Base-by-base conservation (phyloP, 163 green algal species). In the Scenedesmus sp. region DNA sequence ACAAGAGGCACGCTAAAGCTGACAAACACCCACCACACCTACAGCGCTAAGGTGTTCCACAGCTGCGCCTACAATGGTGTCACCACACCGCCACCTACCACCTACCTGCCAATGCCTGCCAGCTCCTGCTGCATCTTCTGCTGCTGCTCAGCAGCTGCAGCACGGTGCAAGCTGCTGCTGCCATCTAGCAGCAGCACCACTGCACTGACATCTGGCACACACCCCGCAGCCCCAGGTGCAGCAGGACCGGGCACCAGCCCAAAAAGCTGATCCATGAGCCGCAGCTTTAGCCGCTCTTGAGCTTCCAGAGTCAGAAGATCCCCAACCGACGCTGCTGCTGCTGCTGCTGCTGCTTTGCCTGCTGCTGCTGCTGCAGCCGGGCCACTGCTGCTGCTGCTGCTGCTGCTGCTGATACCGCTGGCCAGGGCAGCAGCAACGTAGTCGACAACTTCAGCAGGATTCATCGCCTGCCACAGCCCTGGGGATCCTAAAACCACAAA, bases 381-480 rank as follows among this genome's bases (percentile, higher is more conserved):
- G 13, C 13, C 26, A 18, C 10, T 59, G 76, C 76, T 59, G 20
- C 81, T 66, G 56, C 82, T 7, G 18, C 16, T 70, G 62, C 62
- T 70, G 62, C 62, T 60, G 20, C 81, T 66, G 73, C 52, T 55
- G 13, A 74, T 62, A 13, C 56, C 55, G 34, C 74, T 85, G 2
- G 87, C 74, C 9, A 91, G 87, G 23, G 87, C 87, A 81, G 87
- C 76, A 3, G 87, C 87, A 1, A 87, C 76, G 12, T 91, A 91
- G 87, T 91, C 87, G 2, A 85, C 87, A 12, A 91, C 87, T 59
- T 91, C 87, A 18, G 76, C 87, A 26, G 87, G 87, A 57, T 70
- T 87, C 87, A 91, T 91, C 0, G 87, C 87, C 55, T 83, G 56
- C 87, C 87, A 91, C 9, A 91, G 87, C n/a, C 74, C 87, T 54